phyloP scores from a whole-genome alignment of 352 stramenopile genomes.

The Globisporangium parvum region DNA sequence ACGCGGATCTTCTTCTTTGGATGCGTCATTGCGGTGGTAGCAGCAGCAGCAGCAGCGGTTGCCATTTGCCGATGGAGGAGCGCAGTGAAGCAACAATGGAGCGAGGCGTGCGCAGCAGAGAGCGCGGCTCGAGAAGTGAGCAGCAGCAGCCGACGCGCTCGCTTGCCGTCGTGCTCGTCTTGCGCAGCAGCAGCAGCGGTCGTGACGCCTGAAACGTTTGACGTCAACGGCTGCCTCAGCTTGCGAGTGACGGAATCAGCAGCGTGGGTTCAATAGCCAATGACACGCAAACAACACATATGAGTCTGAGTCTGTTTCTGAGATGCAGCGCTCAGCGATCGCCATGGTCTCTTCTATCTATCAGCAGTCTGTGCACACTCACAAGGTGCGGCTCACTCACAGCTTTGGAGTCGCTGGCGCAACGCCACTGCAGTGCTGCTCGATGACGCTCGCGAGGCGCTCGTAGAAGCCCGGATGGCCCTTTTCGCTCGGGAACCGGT shows the following conservation, averaged over 20 bases:
- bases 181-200: background rate
- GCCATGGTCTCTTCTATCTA: too few species aligned
- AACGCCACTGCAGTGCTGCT: conserved; percentile 9
- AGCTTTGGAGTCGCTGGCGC: background rate
- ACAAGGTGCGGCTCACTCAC: background rate
- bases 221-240: conserved; percentile 3
- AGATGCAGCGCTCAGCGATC: background rate
- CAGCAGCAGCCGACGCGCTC: background rate
- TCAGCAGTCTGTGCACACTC: too few species aligned
- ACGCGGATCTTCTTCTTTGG: conserved; percentile 28
- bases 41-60: too few species aligned
- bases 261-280: background rate
- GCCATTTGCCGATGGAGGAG: too few species aligned
- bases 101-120: background rate
- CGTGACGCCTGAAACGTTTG: conserved; percentile 1
- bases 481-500: conserved; percentile 25
- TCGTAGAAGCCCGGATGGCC: conserved; percentile 17
- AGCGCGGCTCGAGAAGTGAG: background rate
- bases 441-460: conserved; percentile 11
- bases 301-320: background rate
- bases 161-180: background rate
- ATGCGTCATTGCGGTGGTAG: background rate
- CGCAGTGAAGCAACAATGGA: background rate
- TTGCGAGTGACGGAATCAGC: background rate
- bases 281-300: background rate